A percentile compares a stretch with the other conserved stretches of the same genome.
phyloP scores from a whole-genome alignment of 805 yeast genomes.

The Schwanniomyces sp. region DNA sequence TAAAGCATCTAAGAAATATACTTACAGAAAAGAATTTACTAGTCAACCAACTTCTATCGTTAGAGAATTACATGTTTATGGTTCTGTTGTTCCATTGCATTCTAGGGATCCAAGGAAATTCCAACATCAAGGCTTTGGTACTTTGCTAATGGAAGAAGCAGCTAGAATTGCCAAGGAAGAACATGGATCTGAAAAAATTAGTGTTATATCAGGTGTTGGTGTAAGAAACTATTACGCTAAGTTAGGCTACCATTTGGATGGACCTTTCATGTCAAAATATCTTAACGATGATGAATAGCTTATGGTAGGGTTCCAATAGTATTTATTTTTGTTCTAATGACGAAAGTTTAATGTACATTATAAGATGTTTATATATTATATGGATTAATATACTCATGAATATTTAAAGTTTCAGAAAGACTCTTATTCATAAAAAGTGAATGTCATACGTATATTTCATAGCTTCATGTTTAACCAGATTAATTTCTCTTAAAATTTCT shows the following conservation, averaged over 20 bases:
- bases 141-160: conserved; percentile 97
- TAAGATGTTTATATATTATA: background rate
- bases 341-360: background rate
- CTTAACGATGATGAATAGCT: conserved; percentile 10
- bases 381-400: background rate
- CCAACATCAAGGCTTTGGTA: conserved; percentile 99
- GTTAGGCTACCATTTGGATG: conserved; percentile 88
- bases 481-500: conserved; percentile 7
- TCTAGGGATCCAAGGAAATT: conserved; percentile 96
- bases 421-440: background rate
- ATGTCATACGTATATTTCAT: background rate
- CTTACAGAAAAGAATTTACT: conserved; percentile 86
- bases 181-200: conserved; percentile 86
- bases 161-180: conserved; percentile 93
- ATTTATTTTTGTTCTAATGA: background rate
- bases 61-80: conserved; percentile 96
- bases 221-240: conserved; percentile 94
- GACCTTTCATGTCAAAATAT: conserved; percentile 91
- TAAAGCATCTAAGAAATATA: conserved; percentile 83
- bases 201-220: conserved; percentile 97
- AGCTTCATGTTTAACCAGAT: background rate
- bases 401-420: background rate
- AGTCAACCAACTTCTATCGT: conserved; percentile 87
- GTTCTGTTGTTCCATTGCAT: conserved; percentile 95
- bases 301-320: background rate